Conservation (phyloP, 2,329 filamentous ascomycete species). For the Aspergillus sergii region DNA sequence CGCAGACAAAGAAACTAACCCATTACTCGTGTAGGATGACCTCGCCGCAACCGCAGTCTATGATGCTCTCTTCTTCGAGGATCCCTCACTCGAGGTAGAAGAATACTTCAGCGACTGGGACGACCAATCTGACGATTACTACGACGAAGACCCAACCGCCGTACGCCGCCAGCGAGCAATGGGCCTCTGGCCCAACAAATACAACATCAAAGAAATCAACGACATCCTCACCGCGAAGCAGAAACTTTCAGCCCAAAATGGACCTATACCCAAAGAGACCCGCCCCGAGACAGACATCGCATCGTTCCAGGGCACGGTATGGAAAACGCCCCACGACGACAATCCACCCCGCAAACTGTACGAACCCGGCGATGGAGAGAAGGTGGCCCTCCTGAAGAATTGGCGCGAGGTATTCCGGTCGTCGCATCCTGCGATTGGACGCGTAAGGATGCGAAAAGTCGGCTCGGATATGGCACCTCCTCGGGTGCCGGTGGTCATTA, state of each 20-base stretch:
- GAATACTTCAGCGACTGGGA: constrained; percentile 50
- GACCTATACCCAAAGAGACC: background rate
- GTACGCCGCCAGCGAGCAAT: constrained; percentile 25
- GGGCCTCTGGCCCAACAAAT: constrained; percentile 11
- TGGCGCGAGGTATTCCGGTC: constrained; percentile 49
- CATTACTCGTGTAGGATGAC: constrained; percentile 39
- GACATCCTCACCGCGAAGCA: constrained; percentile 12
- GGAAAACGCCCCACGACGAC: constrained; percentile 35
- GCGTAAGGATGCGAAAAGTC: constrained; percentile 21
- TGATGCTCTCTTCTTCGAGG: constrained; percentile 43
- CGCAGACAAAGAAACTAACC: background rate
- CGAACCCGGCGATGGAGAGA: constrained; percentile 43
- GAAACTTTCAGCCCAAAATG: constrained; percentile 17
- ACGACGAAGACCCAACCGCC: constrained; percentile 45
- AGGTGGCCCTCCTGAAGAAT: constrained; percentile 49
- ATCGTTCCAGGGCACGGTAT: constrained; percentile 45
- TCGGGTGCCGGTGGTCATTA: background rate
- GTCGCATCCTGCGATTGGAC: constrained; percentile 33
- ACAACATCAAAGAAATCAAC: constrained; percentile 3
- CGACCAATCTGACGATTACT: constrained; percentile 49
- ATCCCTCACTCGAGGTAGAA: constrained; percentile 41
- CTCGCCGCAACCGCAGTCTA: constrained; percentile 44
- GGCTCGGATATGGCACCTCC: constrained; percentile 9
- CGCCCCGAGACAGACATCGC: constrained; percentile 22
- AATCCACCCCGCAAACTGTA: constrained; percentile 33